phyloP scores from a whole-genome alignment of 2,329 filamentous ascomycete species.

The Coniosporium tulheliwenetii region DNA sequence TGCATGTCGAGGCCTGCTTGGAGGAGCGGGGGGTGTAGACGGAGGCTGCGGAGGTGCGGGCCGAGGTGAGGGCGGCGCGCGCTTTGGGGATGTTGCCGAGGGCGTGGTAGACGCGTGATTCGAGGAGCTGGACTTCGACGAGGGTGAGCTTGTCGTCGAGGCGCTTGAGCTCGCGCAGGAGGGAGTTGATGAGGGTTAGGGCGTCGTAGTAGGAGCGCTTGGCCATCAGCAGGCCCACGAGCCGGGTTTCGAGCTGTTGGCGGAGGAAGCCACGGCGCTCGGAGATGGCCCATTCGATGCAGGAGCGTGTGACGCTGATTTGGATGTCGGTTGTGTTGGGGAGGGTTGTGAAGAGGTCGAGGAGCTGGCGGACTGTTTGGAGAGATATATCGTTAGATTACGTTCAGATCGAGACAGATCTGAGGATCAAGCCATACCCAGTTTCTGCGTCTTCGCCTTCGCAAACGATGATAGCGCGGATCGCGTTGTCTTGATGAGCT shows the following conservation, averaged over 20 bases:
- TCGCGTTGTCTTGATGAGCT: constrained; percentile 78
- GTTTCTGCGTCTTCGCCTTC: constrained; percentile 96
- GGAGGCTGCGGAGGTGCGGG: constrained; percentile 85
- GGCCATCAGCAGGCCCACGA: constrained; percentile 88
- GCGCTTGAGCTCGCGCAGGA: constrained; percentile 92
- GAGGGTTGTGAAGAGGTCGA: constrained; percentile 88
- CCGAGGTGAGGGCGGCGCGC: constrained; percentile 83
- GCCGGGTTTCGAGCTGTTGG: constrained; percentile 92
- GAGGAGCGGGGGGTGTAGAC: constrained; percentile 93
- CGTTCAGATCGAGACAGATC: background rate
- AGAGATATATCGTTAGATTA: background rate
- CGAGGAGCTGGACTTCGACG: constrained; percentile 92
- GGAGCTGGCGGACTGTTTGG: constrained; percentile 70
- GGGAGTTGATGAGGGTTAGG: constrained; percentile 86
- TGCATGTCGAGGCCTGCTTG: constrained; percentile 98
- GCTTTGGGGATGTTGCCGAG: constrained; percentile 94
- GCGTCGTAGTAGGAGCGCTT: constrained; percentile 97
- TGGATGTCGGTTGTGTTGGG: constrained; percentile 91
- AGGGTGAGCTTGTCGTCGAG: constrained; percentile 96
- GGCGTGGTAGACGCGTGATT: constrained; percentile 94
- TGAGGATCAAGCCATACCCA: constrained; percentile 46
- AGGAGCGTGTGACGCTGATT: constrained; percentile 91
- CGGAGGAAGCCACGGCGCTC: constrained; percentile 92
- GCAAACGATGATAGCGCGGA: constrained; percentile 90
- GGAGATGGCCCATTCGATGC: constrained; percentile 96